Evolutionary conservation across 1,139 yeast genomes (phyloP).

Genomic region (Geotrichum phurueaensis): DNA sequence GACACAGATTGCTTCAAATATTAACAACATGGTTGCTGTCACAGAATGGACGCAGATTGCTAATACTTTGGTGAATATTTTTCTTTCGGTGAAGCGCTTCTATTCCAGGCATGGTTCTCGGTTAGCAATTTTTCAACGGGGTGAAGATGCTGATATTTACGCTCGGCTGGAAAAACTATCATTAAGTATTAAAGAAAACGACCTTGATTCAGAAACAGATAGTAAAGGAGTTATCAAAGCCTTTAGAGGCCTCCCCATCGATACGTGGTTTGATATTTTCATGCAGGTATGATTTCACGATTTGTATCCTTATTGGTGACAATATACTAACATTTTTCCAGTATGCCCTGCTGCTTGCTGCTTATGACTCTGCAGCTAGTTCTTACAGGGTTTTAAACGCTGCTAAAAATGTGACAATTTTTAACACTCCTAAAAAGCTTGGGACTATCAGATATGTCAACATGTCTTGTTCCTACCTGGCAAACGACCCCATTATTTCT

Average conservation of each 20-base stretch:
- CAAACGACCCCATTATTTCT: constrained; percentile 47
- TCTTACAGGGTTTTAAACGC: constrained; percentile 67
- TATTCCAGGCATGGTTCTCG: constrained; percentile 65
- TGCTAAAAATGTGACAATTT: constrained; percentile 72
- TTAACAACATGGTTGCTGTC: constrained; percentile 56
- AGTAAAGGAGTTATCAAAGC: constrained; percentile 49
- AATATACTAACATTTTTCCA: background rate
- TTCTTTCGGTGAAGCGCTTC: constrained; percentile 67
- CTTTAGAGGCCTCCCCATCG: constrained; percentile 71
- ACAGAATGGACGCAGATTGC: constrained; percentile 82
- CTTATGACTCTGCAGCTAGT: constrained; percentile 57
- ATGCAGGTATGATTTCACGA: constrained; percentile 46
- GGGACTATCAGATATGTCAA: constrained; percentile 58
- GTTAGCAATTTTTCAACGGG: constrained; percentile 2
- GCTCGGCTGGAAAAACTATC: constrained; percentile 65
- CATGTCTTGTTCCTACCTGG: constrained; percentile 56
- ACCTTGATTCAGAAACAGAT: constrained; percentile 40
- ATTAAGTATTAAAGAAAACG: background rate
- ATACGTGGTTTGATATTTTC: constrained; percentile 78
- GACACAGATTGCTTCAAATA: constrained; percentile 9
- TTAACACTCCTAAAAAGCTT: constrained; percentile 45
- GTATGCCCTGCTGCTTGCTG: constrained; percentile 54
- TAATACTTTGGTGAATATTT: constrained; percentile 73
- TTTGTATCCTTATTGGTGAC: background rate
- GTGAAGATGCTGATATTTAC: constrained; percentile 58